Evolutionary conservation across 345 rosid genomes (phyloP).

Genomic region (Cochlearia excelsa): DNA sequence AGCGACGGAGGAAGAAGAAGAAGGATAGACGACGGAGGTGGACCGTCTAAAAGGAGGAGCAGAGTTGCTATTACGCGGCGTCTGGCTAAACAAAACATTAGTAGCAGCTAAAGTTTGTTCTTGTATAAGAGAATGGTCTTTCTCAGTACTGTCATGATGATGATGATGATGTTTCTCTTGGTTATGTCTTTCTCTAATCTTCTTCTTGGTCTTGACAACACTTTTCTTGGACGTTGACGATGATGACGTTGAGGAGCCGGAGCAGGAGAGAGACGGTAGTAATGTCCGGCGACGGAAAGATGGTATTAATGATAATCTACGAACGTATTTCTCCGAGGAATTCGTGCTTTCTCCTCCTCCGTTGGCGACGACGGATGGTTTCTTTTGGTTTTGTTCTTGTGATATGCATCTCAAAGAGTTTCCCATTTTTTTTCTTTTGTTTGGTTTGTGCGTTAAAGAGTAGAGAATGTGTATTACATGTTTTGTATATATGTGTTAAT

Average conservation of each 20-base stretch:
- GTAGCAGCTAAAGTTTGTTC: conserved; percentile 86
- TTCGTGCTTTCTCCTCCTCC: conserved; percentile 23
- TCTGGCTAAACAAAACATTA: conserved; percentile 61
- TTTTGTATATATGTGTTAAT: conserved; percentile 21
- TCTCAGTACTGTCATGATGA: conserved; percentile 17
- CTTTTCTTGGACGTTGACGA: conserved; percentile 35
- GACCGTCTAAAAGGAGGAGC: conserved; percentile 72
- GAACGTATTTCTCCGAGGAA: conserved; percentile 25
- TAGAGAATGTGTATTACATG: conserved; percentile 20
- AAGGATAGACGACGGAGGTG: conserved; percentile 64
- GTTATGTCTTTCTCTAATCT: conserved; percentile 38
- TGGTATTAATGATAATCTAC: conserved; percentile 32
- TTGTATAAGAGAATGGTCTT: conserved; percentile 53
- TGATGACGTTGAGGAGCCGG: conserved; percentile 34
- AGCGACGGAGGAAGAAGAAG: background rate
- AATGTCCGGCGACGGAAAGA: conserved; percentile 35
- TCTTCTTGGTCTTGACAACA: conserved; percentile 34
- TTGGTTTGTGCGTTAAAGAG: background rate
- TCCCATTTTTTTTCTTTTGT: conserved; percentile 23
- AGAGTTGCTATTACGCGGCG: conserved; percentile 48
- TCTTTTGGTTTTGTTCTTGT: conserved; percentile 36
- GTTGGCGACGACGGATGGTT: conserved; percentile 23
- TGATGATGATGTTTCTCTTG: conserved; percentile 32
- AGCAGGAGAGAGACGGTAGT: conserved; percentile 35
- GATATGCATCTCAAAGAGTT: conserved; percentile 40